Evolutionary conservation across 331 rosid genomes (phyloP), one percentile per base, ranked within the genome.

Genomic region (Stylosanthes scabra): DNA sequence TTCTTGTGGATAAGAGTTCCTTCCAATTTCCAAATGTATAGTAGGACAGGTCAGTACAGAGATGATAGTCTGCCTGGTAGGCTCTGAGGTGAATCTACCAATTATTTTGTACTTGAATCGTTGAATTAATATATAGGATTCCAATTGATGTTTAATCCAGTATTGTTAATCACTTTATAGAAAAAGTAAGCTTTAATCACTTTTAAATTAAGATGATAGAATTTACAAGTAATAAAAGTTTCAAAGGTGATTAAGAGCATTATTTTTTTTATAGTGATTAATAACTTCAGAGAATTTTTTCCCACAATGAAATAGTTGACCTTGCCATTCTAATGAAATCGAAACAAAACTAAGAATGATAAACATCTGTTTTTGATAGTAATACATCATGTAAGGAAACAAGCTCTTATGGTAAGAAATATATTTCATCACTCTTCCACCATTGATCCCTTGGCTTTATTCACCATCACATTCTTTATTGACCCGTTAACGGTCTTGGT

Each of bases 331-430:
- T 20, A 20, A 20, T 20, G 25, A 20, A 20, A 20, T 20, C 25
- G 1, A 20, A 20, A 20, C 25, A 20, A 20, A 20, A 20, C 25
- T 20, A 20, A 20, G 25, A 20, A 20, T 20, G 25, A 20, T 20
- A 20, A 20, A 20, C 25, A 20, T 20, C 25, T 20, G 0, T 20
- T 20, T 20, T 84, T 94, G 98, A 20, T 96, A 93, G 62, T 94
- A 94, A 27, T 91, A 91, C 1, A 94, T 83, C 27, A 94, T 61
- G 74, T 91, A 91, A 3, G 99, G 97, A 25, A 86, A 94, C 76
- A 90, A 31, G 57, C 96, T 94, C 80, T 91, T 96, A 5, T 94
- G 99, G 27, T 96, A 94, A 0, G 96, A 94, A 1, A 94, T 96
- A 0, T 97, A 91, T 20, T 82, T 27, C 0, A 96, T 94, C 2